These are phyloP conservation scores for Yamadazyma nakazawae DNA, from an alignment of 805 yeast species.

Conservation along the genomic window DNA sequence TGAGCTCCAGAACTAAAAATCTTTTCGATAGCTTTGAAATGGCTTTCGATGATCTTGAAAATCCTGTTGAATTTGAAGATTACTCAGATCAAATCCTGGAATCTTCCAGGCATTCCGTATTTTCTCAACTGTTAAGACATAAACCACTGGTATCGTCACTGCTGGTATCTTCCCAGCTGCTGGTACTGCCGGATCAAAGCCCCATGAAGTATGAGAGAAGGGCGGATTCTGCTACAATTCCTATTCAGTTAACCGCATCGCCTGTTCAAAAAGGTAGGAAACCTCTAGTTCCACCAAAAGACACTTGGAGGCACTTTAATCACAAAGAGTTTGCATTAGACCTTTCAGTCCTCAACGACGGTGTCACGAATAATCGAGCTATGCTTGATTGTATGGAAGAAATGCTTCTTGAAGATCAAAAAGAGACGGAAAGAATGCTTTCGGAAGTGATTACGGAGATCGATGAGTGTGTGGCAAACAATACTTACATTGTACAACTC, in stretches of 20 bases:
- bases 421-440: constrained; percentile 17
- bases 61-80: not conserved
- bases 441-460: constrained; percentile 15
- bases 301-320: not conserved
- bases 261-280: not conserved
- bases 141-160: not conserved
- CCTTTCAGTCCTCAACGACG: constrained; percentile 6
- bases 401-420: constrained; percentile 23
- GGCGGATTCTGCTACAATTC: constrained; percentile 1
- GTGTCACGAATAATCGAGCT: constrained; percentile 13
- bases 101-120: constrained; percentile 2
- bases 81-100: constrained; percentile 7
- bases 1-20: constrained; percentile 2
- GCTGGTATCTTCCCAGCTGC: constrained; percentile 1
- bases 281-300: constrained; percentile 6
- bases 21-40: constrained; percentile 2
- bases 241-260: not conserved
- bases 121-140: not conserved
- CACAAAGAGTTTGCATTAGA: constrained; percentile 1
- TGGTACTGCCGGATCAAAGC: not conserved
- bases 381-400: constrained; percentile 27
- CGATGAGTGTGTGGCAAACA: constrained; percentile 18
- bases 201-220: not conserved
- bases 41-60: not conserved
- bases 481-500: constrained; percentile 15